Base-by-base conservation (phyloP, 2,329 filamentous ascomycete genomes). In the Stachybotrys elegans region DNA sequence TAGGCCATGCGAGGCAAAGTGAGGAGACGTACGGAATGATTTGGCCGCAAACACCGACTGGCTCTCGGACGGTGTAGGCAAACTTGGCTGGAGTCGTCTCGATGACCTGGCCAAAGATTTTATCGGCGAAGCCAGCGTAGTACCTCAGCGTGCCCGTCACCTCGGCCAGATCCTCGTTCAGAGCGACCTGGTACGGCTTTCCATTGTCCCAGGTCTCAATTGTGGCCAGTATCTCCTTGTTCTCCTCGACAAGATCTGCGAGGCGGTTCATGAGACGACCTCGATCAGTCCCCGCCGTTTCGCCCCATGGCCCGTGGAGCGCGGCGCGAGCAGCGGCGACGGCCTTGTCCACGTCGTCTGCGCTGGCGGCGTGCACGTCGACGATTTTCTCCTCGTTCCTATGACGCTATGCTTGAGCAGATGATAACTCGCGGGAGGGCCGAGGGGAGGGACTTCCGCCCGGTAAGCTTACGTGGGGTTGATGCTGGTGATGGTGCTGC, bases 31-130 rank as follows among this genome's bases (percentile, higher is more conserved):
- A 34, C 13, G 87, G 87, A 55, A 92, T 90, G 59, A 91, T 90
- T 65, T 92, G 86, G 56, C 83, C 87, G 60, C 86, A 88, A 39
- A 88, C 84, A 58, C 84, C 84, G 48, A 84, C 71, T 6, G 56
- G 56, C 42, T 58, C 54, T 13, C 56, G 53, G n/a, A 81, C 58
- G 46, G 86, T 88, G 70, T 91, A 92, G 68, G 86, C 84, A 68
- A 92, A 88, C 63, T 82, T 87, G 50, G 86, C 81, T 43, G 78
- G 76, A 59, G 78, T 73, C 50, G 86, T 84, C 54, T 90, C 84
- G 52, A 91, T 82, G 43, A 88, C 86, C 72, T 88, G 86, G 63
- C 88, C 88, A 62, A 81, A 76, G 52, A 90, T 82, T 79, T 93
- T 94, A 73, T 93, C 88, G 53, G 88, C 86, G 82, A 84, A 93